Base-by-base conservation (phyloP, 305 asterid species). In the Caryopteris hybrid region DNA sequence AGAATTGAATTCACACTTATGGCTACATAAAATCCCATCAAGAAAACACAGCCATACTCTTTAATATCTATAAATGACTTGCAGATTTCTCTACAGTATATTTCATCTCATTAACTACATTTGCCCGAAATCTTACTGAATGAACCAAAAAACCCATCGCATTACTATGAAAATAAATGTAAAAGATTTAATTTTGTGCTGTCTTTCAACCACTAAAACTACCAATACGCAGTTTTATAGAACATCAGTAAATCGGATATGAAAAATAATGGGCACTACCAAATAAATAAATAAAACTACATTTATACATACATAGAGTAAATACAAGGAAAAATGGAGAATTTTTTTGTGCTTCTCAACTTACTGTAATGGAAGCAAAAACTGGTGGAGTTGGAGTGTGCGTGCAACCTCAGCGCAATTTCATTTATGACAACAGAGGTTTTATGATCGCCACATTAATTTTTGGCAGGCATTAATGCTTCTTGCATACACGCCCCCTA, bases 191-290 rank as follows among this genome's bases (percentile, higher is more conserved):
- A 67, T 38, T 70, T 67, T 65, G 17, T 31, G 61, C 42, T 3
- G 1, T 22, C 51, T 45, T 29, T 58, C 83, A 81, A 75, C 86
- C 41, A 75, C 79, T 73, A 48, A 69, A 74, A 45, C 82, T 52
- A 77, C 78, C 80, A 66, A 70, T 67, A 54, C 64, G 18, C 59
- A 20, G 66, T 25, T 14, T 25, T 42, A 67, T 1, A 68, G 47
- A 73, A 52, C 55, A 46, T 58, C 64, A 59, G 45, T 21, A 62
- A 66, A 52, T 60, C 62, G 53, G 54, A 58, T 20, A 20, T 33
- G 27, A 42, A 36, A 55, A 6, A 43, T 22, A 56, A 62, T 17
- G 53, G 64, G 17, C 7, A 3, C 63, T 17, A 66, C 50, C 70
- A 34, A 34, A 18, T n/a, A 36, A 21, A 13, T 55, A 54, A 31